These are phyloP conservation scores for Dipteronia sinensis DNA, from an alignment of 345 rosid species.

Conservation along the genomic window DNA sequence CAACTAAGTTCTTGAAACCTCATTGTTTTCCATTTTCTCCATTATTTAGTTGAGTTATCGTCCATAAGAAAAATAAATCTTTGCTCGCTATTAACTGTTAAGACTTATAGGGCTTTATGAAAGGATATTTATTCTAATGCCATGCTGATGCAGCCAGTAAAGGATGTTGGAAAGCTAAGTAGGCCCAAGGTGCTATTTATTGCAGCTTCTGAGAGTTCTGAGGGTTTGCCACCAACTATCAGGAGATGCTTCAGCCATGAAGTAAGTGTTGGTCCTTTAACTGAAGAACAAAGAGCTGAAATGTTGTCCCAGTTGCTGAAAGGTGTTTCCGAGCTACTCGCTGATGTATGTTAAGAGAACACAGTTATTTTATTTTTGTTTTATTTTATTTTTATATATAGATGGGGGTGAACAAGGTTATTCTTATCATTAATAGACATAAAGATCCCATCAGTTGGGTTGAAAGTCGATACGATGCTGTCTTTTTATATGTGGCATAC, in stretches of 20 bases:
- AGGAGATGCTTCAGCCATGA: constrained; percentile 99
- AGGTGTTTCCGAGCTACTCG: constrained; percentile 63
- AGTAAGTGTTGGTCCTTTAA: constrained; percentile 69
- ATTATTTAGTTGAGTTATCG: not conserved
- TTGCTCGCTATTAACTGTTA: constrained; percentile 5
- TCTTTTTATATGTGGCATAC: not conserved
- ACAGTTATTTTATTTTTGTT: not conserved
- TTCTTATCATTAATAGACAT: not conserved
- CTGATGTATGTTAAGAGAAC: constrained; percentile 51
- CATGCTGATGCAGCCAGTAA: constrained; percentile 38
- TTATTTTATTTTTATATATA: constrained; percentile 1
- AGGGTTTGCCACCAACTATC: constrained; percentile 80
- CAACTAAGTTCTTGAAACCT: not conserved
- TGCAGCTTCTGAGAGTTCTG: constrained; percentile 83
- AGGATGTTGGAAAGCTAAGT: constrained; percentile 38
- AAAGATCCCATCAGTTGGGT: constrained; percentile 5
- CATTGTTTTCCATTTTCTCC: constrained; percentile 2
- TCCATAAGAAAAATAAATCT: not conserved
- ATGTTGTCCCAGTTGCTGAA: constrained; percentile 75
- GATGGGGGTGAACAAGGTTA: not conserved
- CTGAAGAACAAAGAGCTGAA: constrained; percentile 80
- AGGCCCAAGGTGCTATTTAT: constrained; percentile 69
- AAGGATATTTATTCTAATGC: constrained; percentile 16
- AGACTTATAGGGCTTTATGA: constrained; percentile 1
- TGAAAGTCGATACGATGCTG: constrained; percentile 2